Evolutionary conservation across 163 green algal genomes (phyloP).

Genomic region (Coccomyxa subellipsoidea): DNA sequence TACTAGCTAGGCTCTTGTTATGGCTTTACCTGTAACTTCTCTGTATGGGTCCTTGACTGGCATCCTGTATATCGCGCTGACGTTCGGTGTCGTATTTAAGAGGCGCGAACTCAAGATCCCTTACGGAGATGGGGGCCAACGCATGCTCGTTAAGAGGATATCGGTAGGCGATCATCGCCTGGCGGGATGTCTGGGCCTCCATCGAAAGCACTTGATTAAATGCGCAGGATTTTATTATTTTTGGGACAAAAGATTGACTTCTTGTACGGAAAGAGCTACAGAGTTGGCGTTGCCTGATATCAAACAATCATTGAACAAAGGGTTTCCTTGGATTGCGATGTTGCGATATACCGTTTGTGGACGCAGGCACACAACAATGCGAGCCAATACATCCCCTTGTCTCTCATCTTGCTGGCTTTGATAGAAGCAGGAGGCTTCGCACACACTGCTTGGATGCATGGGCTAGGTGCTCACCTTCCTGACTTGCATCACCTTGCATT

Average conservation of each 20-base stretch:
- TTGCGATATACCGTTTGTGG: no score
- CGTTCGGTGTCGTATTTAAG: background rate
- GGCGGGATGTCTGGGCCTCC: no score
- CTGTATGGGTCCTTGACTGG: background rate
- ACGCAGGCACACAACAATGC: slow-evolving; percentile 3
- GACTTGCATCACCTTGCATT: no score
- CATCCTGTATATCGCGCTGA: background rate
- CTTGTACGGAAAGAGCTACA: no score
- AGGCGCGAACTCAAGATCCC: background rate
- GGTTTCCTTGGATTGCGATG: background rate
- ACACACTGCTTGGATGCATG: background rate
- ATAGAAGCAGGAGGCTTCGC: background rate
- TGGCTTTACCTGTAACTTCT: background rate
- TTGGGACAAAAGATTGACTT: no score
- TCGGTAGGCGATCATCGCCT: background rate
- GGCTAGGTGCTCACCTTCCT: background rate
- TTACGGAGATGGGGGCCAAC: background rate
- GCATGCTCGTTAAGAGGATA: background rate
- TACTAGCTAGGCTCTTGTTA: no score
- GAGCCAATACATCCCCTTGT: background rate
- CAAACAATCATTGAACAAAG: no score
- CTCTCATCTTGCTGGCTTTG: background rate
- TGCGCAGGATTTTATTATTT: no score
- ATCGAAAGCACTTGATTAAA: no score
- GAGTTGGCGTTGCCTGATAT: no score